phyloP scores from a whole-genome alignment of 768 basidiomycete species.

The Lactarius indigo region DNA sequence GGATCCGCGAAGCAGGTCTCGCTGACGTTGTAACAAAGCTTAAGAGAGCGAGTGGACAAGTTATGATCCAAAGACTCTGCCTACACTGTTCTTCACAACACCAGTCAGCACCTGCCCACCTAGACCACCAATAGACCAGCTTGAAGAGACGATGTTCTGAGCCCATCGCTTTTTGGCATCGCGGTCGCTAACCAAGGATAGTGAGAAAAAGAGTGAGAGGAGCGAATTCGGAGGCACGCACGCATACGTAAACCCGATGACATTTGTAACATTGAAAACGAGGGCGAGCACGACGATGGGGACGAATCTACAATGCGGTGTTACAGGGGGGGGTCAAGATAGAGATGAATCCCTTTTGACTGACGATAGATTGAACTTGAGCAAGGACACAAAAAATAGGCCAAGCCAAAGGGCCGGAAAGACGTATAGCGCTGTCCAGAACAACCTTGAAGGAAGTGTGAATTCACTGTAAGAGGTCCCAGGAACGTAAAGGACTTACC shows the following conservation, averaged over 20 bases:
- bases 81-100: conserved; percentile 77
- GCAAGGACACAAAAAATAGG: conserved; percentile 81
- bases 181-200: conserved; percentile 54
- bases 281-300: conserved; percentile 93
- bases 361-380: conserved; percentile 86
- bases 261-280: conserved; percentile 94
- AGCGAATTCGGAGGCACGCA: conserved; percentile 37
- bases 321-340: conserved; percentile 19
- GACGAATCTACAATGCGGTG: conserved; percentile 59
- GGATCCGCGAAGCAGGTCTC: not conserved
- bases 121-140: conserved; percentile 74
- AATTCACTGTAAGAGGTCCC: not conserved
- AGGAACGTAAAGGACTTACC: conserved; percentile 42
- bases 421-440: conserved; percentile 79
- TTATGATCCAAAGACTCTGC: conserved; percentile 62
- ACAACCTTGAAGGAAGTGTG: not conserved
- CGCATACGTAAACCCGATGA: conserved; percentile 96
- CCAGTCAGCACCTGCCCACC: conserved; percentile 83
- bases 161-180: conserved; percentile 95
- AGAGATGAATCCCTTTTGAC: conserved; percentile 32
- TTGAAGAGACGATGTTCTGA: conserved; percentile 60
- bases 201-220: not conserved
- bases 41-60: not conserved
- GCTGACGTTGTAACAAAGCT: not conserved
- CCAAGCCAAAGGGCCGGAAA: conserved; percentile 89